Base-by-base conservation (phyloP, 768 basidiomycete species). In the Pisolithus orientalis region DNA sequence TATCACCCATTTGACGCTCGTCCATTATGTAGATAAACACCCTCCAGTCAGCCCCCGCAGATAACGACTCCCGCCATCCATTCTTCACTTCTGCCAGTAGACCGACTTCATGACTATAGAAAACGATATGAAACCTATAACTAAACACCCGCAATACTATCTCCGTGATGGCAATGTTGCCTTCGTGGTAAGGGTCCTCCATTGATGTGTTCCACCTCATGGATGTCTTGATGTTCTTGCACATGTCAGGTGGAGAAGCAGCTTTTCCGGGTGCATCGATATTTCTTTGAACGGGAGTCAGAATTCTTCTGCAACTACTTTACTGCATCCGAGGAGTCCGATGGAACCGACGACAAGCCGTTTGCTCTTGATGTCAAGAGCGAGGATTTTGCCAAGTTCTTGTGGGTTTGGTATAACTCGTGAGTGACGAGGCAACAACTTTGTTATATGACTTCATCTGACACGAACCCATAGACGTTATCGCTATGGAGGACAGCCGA, bases 381-480 rank as follows among this genome's bases (percentile, higher is more conserved):
- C 0, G 52, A 63, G 0, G 71, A 78, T 0, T 82, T 83, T 48
- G 72, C 73, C 0, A 63, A 62, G 0, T 72, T 83, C 0, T 61
- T 82, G 0, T 81, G 79, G 75, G 73, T 82, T 0, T 81, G 80
- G 57, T 83, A 83, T 48, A 80, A 82, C 43, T 73, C 74, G 78
- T 80, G 54, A 57, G 75, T 60, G 2, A 8, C 27, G 16, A 21
- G 5, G 21, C 13, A 17, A 29, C 4, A 38, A 37, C 28, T 17
- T 17, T 24, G 39, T 34, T 4, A 8, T n/a, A n/a, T 17, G 40
- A 8, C n/a, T 42, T 42, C 17, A n/a, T n/a, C n/a, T 42, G 7
- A 42, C 40, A 17, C 45, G 29, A 17, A 29, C 31, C 17, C 6
- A 38, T 42, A 87, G 84, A 0, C 70, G 65, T 43, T 84, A 83